phyloP scores from a whole-genome alignment of 345 rosid species.

The Heritiera littoralis region DNA sequence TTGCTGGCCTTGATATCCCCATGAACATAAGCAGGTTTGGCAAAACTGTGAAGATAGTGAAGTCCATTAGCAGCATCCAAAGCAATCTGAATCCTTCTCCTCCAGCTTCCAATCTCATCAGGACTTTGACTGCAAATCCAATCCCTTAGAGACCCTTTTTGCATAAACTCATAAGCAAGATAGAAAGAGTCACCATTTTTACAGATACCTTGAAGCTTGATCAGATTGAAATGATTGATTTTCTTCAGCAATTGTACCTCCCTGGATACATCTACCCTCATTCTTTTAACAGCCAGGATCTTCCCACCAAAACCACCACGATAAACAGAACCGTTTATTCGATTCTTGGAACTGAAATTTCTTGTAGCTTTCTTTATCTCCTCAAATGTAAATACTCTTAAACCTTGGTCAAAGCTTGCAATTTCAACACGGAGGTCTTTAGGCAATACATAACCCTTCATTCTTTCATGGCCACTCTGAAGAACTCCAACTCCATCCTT shows the following conservation, averaged over 20 bases:
- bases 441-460: slow-evolving; percentile 1
- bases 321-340: slow-evolving; percentile 45
- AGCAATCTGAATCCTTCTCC: slow-evolving; percentile 44
- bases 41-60: slow-evolving; percentile 53
- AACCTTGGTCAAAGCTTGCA: slow-evolving; percentile 41
- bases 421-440: slow-evolving; percentile 41
- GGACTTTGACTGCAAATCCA: slow-evolving; percentile 31
- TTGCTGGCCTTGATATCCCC: slow-evolving; percentile 46
- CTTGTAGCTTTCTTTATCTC: slow-evolving; percentile 43
- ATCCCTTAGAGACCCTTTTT: slow-evolving; percentile 39
- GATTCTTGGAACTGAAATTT: slow-evolving; percentile 39
- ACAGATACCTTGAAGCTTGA: slow-evolving; percentile 44
- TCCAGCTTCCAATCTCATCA: slow-evolving; percentile 31
- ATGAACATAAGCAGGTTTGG: slow-evolving; percentile 48
- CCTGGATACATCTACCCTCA: slow-evolving; percentile 31
- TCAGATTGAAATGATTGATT: slow-evolving; percentile 50
- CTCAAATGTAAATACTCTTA: slow-evolving; percentile 32
- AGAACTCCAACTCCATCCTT: slow-evolving; percentile 8
- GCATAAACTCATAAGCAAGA: slow-evolving; percentile 45
- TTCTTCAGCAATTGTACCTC: slow-evolving; percentile 49
- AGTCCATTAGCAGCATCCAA: slow-evolving; percentile 54
- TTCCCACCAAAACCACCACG: slow-evolving; percentile 39
- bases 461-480: neutral
- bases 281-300: slow-evolving; percentile 41
- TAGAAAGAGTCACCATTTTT: slow-evolving; percentile 30